Evolutionary conservation across 2,329 filamentous ascomycete species (phyloP).

Genomic region (Arachnopeziza araneosa): DNA sequence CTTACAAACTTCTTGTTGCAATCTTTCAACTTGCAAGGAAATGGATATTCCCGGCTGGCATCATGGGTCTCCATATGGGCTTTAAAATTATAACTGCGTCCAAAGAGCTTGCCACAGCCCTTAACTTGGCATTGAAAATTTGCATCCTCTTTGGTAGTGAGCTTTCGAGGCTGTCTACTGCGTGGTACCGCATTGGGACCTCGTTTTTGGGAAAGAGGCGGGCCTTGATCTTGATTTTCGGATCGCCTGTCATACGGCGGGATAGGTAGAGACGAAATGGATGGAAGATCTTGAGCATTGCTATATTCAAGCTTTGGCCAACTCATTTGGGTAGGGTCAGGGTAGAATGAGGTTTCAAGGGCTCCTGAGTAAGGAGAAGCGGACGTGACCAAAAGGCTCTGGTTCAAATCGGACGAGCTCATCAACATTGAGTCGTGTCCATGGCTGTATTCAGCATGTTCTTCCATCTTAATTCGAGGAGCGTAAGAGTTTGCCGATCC

Average conservation of each 20-base stretch:
- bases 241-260: slow-evolving; percentile 25
- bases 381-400: slow-evolving; percentile 20
- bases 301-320: slow-evolving; percentile 28
- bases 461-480: slow-evolving; percentile 31
- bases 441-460: slow-evolving; percentile 23
- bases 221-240: slow-evolving; percentile 20
- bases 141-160: slow-evolving; percentile 62
- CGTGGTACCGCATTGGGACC: slow-evolving; percentile 23
- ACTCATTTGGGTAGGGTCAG: slow-evolving; percentile 20
- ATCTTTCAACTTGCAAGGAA: slow-evolving; percentile 56
- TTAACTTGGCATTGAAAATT: slow-evolving; percentile 64
- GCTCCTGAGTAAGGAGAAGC: slow-evolving; percentile 20
- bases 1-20: slow-evolving; percentile 76
- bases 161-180: slow-evolving; percentile 39
- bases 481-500: slow-evolving; percentile 27
- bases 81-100: slow-evolving; percentile 79
- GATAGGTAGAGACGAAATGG: slow-evolving; percentile 24
- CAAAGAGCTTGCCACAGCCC: slow-evolving; percentile 73
- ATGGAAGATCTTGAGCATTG: slow-evolving; percentile 22
- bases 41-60: slow-evolving; percentile 63
- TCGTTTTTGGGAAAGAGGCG: slow-evolving; percentile 16
- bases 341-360: slow-evolving; percentile 26
- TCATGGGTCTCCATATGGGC: slow-evolving; percentile 83
- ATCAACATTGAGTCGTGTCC: slow-evolving; percentile 22
- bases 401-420: slow-evolving; percentile 21